Evolutionary conservation across 371 early-diverging fungal genomes (phyloP), one percentile per base, ranked within the genome.

Genomic region (Mucor lusitanicus): DNA sequence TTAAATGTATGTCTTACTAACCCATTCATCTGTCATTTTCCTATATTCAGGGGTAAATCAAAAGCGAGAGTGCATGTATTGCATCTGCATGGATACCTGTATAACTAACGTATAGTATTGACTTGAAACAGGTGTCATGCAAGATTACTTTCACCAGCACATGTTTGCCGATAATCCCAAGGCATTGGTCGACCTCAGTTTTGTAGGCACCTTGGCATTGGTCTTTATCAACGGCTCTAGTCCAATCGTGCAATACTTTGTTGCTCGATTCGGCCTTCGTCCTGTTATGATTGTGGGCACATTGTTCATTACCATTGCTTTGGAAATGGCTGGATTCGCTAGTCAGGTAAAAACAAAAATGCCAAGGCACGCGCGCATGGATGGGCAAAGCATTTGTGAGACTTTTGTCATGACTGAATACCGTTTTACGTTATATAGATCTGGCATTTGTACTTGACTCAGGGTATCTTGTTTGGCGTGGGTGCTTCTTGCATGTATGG

Each of bases 391-490:
- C 1, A 30, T 30, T 2, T 46, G n/a, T 21, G 5, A 6, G 33
- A 30, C 19, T 30, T 32, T n/a, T 30, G 8, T 53, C 15, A 53
- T 27, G 12, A 13, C 91, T 6, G 88, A 90, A 0, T 5, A 2
- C 11, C 8, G 27, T 54, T 28, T 87, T 23, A n/a, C n/a, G n/a
- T n/a, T n/a, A n/a, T 82, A 87, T 54, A 80, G 90, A 65, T 76
- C 3, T 77, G 77, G 77, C 77, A 77, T 17, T 53, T 77, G 42
- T 77, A 71, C 25, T 44, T 77, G 1, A 72, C 74, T 0, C 74
- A 71, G 58, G 77, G 77, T 8, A 58, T 69, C n/a, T 21, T 77
- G 32, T 74, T 71, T 57, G 76, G 76, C 0, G 7, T 82, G 0
- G 91, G 91, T 13, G 88, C 86, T 0, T 69, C 72, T 46, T 67